Base-by-base conservation (phyloP, 2,329 filamentous ascomycete species). In the Colletotrichum lindemuthianum region DNA sequence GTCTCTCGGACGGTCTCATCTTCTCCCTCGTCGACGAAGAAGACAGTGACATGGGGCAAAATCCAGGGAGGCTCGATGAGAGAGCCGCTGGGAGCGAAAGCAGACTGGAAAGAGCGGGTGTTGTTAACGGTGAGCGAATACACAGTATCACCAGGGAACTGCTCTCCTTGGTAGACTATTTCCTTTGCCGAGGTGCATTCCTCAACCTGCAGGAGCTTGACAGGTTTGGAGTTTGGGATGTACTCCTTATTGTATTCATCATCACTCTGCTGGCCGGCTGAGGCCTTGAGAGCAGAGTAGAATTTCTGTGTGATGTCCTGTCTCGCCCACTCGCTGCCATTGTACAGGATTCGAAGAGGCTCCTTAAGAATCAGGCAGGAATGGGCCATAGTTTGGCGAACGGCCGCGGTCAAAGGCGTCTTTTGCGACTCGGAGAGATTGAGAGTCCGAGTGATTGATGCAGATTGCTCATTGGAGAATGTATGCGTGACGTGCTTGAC, bases 361-460 rank as follows among this genome's bases (percentile, higher is more conserved):
- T 82, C 80, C 40, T 74, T 72, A 11, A 79, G 81, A 6, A 76
- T 77, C 13, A 85, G 75, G 52, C 77, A 79, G 59, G 77, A 72
- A 56, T 77, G 78, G 15, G 79, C 80, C 80, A 85, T 82, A 41
- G 80, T 83, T 69, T 84, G 82, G 49, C 80, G 77, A 58, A 84
- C 77, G 7, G 81, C 78, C 24, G 78, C 77, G 34, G 76, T 72
- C 24, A 84, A 16, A 16, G 68, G 33, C 75, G 76, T 44, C 74
- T 75, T 4, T 78, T 78, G 1, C 73, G 70, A 41, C 72, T 68
- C 11, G 71, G 60, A 57, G 81, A 69, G 47, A 69, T n/a, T 45
- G 10, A 9, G 57, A 81, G 69, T 44, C 69, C 12, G 71, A 64
- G 43, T 74, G 73, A 39, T 82, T 71, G 24, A 70, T 10, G 74